A percentile compares a stretch with the other conserved stretches of the same genome.
Evolutionary conservation across 169 alveolate species (phyloP).

Genomic region (Eimeria praecox): DNA sequence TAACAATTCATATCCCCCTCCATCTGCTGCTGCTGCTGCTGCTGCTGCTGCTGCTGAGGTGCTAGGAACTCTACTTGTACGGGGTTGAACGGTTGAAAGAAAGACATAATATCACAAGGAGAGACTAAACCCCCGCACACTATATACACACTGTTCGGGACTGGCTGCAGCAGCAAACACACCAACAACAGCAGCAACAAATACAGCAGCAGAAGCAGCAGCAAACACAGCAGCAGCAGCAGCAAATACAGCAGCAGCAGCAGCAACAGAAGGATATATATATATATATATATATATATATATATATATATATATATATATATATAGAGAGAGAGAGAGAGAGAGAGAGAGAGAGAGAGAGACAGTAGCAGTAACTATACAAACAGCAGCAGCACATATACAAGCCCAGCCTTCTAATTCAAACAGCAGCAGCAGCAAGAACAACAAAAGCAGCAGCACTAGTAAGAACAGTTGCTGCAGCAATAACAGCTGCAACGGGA

Average conservation of each 20-base stretch:
- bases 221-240: not conserved
- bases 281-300: too few species aligned
- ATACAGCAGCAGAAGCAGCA: not conserved
- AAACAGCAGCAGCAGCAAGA: too few species aligned
- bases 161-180: slow-evolving; percentile 10
- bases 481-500: not conserved
- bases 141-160: not conserved
- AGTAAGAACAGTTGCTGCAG: not conserved
- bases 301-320: too few species aligned
- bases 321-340: too few species aligned
- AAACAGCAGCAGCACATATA: too few species aligned
- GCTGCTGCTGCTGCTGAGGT: not conserved
- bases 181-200: not conserved
- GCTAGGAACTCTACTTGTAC: not conserved
- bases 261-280: too few species aligned
- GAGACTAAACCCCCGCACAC: not conserved
- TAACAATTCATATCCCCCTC: not conserved
- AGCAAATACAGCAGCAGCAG: too few species aligned
- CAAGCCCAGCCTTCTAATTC: too few species aligned
- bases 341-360: too few species aligned
- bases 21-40: not conserved
- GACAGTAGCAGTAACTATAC: too few species aligned
- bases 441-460: not conserved
- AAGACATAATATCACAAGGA: not conserved
- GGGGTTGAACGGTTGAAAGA: slow-evolving; percentile 2